Evolutionary conservation across 2,329 filamentous ascomycete genomes (phyloP), one percentile per base, ranked within the genome.

Genomic region (Eutypa lata): DNA sequence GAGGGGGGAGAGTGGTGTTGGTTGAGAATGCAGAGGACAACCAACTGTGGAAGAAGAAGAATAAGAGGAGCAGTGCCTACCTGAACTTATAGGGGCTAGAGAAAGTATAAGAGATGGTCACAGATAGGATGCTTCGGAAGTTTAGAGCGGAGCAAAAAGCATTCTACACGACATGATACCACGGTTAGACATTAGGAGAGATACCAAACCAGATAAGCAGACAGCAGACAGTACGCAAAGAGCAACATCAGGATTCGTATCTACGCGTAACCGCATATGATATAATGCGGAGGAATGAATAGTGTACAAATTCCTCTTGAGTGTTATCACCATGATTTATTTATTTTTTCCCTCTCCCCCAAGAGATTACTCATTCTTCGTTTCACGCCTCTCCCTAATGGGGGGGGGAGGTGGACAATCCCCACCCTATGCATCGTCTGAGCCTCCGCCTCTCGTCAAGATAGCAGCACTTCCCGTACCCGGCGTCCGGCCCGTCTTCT

Each of bases 401-500:
- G 26, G 26, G 26, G 10, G 26, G 10, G 26, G 26, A 31, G 26
- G 10, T 10, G 26, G 10, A 31, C 26, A 31, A 31, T n/a, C 26
- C 26, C 26, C 33, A 35, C 42, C 52, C 48, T 57, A 53, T 44
- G 42, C 44, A 49, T 65, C 64, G 50, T 64, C 61, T 44, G 62
- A 62, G 35, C 65, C 63, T n/a, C 65, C 71, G 46, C 73, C 73
- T 77, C 86, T 76, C 73, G 90, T 91, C 67, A 90, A 78, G 65
- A 94, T 91, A 43, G 90, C 82, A 18, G 89, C 85, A 61, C 76
- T 86, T 46, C 86, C 86, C 48, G 81, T 84, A 53, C 86, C 87
- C n/a, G 86, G 82, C 56, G 84, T 82, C 63, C 87, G 81, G 54
- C 89, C 88, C 44, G 84, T 89, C 86, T 96, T 95, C 87, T 96